These are phyloP conservation scores for Alternaria gaisen DNA, from an alignment of 2,329 filamentous ascomycete genomes.

Conservation along the genomic window DNA sequence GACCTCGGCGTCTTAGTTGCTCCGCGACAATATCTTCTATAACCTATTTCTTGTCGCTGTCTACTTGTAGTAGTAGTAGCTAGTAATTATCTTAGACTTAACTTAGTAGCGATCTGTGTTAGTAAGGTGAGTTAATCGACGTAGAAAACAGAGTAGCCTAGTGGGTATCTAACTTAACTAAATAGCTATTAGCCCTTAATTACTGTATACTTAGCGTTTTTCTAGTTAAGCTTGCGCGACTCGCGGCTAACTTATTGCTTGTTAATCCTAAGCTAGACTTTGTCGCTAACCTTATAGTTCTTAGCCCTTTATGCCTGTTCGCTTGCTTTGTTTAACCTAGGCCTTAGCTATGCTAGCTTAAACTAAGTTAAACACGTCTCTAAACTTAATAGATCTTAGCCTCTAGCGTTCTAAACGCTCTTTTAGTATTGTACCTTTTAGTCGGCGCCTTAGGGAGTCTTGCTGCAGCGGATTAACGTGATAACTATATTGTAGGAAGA, in stretches of 20 bases:
- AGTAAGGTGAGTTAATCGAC: no score
- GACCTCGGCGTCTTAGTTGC: no score
- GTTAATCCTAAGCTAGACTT: neutral
- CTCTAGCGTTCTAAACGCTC: neutral
- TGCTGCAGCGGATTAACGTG: neutral
- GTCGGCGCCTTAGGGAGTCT: neutral
- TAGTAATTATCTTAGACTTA: no score
- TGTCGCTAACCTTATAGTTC: neutral
- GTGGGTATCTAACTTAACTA: no score
- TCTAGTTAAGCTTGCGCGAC: neutral
- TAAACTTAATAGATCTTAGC: neutral
- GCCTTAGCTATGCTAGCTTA: neutral
- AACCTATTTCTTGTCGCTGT: no score
- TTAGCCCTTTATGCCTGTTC: neutral
- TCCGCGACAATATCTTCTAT: no score
- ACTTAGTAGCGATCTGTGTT: no score
- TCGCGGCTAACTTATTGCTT: neutral
- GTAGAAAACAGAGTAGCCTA: no score
- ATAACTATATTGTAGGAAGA: neutral
- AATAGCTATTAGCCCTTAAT: no score
- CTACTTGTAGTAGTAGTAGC: no score
- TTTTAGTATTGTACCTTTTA: neutral
- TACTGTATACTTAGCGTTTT: no score
- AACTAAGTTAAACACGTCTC: neutral
- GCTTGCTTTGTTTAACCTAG: neutral